Evolutionary conservation across 2,329 filamentous ascomycete species (phyloP).

Genomic region (Xylaria multiplex): DNA sequence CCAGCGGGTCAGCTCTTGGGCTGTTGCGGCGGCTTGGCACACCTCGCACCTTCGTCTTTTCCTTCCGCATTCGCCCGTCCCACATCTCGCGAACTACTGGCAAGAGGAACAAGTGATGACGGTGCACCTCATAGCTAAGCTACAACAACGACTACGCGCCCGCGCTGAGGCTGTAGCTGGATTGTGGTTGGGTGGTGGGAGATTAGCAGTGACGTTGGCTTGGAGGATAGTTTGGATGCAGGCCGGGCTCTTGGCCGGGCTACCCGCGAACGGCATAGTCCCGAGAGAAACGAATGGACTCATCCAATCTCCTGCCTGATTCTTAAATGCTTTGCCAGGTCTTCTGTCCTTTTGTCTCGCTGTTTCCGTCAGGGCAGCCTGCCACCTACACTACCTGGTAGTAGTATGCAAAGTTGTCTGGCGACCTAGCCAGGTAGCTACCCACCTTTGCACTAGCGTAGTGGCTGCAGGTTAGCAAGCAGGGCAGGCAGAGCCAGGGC

Average conservation of each 20-base stretch:
- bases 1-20: constrained; percentile 19
- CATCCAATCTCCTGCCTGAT: constrained; percentile 15
- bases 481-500: too few species aligned
- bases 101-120: constrained; percentile 23
- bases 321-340: not conserved
- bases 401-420: too few species aligned
- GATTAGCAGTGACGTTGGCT: constrained; percentile 45
- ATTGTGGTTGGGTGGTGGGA: constrained; percentile 43
- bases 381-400: too few species aligned
- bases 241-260: not conserved
- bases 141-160: constrained; percentile 39
- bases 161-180: constrained; percentile 40
- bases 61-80: constrained; percentile 24
- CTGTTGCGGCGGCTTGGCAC: constrained; percentile 25
- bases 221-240: constrained; percentile 26
- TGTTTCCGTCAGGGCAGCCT: too few species aligned
- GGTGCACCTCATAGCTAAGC: constrained; percentile 38
- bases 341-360: too few species aligned
- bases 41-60: constrained; percentile 16
- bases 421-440: too few species aligned
- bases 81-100: constrained; percentile 25
- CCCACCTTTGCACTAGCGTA: too few species aligned
- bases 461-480: too few species aligned
- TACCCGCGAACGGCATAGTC: constrained; percentile 4
- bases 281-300: constrained; percentile 1